Evolutionary conservation across 2,329 filamentous ascomycete genomes (phyloP).

Genomic region (Fusarium sp.): DNA sequence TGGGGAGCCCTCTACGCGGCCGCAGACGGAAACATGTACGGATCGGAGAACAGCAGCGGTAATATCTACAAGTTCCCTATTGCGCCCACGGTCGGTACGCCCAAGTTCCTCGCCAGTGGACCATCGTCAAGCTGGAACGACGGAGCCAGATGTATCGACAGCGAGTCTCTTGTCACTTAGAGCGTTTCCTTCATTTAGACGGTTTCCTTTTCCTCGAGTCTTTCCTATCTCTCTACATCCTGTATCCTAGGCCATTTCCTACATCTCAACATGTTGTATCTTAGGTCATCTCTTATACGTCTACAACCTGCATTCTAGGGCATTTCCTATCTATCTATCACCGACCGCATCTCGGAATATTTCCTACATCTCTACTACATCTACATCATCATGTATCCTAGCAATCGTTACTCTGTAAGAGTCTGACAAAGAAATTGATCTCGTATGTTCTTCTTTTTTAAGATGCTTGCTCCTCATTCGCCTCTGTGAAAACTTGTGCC

Average conservation of each 20-base stretch:
- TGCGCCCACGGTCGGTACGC: constrained; percentile 26
- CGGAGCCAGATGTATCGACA: constrained; percentile 44
- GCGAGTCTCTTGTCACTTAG: constrained; percentile 17
- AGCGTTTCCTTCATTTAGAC: constrained; percentile 5
- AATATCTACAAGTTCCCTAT: constrained; percentile 43
- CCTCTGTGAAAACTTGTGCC: no score
- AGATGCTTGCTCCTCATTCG: no score
- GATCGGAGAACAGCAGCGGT: constrained; percentile 37
- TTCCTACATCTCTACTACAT: no score
- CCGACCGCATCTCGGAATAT: not conserved
- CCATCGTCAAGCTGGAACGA: constrained; percentile 37
- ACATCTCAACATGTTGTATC: not conserved
- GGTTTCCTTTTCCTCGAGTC: constrained; percentile 25
- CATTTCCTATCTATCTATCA: constrained; percentile 20
- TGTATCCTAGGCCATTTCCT: constrained; percentile 7
- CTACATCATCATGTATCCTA: constrained; percentile 16
- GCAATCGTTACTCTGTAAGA: constrained; percentile 5
- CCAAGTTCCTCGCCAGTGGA: constrained; percentile 28
- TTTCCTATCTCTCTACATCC: constrained; percentile 12
- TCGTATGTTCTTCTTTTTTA: not conserved
- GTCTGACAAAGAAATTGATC: constrained; percentile 22
- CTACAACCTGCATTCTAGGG: not conserved
- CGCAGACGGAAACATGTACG: constrained; percentile 41
- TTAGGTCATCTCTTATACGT: not conserved
- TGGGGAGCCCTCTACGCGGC: constrained; percentile 44